A percentile compares a stretch with the other conserved stretches of the same genome.
Conservation (phyloP, 345 rosid species). For the Linum usitatissimum region DNA sequence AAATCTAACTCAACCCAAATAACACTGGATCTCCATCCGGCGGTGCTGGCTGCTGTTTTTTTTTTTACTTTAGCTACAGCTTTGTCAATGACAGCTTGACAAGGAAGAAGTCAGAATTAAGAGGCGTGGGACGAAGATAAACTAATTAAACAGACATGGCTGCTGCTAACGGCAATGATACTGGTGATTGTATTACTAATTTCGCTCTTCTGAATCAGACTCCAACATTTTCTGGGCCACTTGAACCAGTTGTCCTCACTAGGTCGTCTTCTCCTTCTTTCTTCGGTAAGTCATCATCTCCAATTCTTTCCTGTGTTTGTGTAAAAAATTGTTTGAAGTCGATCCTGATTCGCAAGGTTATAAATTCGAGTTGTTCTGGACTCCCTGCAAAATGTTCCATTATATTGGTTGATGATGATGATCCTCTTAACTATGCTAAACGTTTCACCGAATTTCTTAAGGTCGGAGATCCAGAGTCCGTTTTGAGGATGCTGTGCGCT, state of each 20-base stretch:
- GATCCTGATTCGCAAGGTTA: no score
- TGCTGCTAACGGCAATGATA: slow-evolving; percentile 13
- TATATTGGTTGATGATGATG: background rate
- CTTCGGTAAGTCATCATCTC: slow-evolving; percentile 25
- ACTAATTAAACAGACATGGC: slow-evolving; percentile 24
- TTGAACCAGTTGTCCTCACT: slow-evolving; percentile 34
- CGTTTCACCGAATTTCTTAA: slow-evolving; percentile 3
- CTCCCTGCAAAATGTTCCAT: background rate
- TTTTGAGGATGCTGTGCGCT: slow-evolving; percentile 15
- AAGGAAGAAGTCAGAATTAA: background rate
- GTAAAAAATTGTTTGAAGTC: no score
- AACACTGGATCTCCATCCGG: background rate
- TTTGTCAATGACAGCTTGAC: slow-evolving; percentile 18
- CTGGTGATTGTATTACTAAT: slow-evolving; percentile 21
- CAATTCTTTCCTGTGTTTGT: background rate
- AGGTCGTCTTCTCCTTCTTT: slow-evolving; percentile 31
- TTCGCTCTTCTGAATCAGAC: slow-evolving; percentile 32
- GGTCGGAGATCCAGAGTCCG: slow-evolving; percentile 25
- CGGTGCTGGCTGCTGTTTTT: background rate
- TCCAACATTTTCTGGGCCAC: slow-evolving; percentile 25
- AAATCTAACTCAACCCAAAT: background rate
- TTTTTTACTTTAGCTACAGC: slow-evolving; percentile 5
- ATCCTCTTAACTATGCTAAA: background rate
- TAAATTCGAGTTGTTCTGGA: no score
- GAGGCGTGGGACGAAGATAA: background rate